These are phyloP conservation scores for Aegilops tauschii DNA, from an alignment of 176 grass and related monocot species.

Conservation along the genomic window DNA sequence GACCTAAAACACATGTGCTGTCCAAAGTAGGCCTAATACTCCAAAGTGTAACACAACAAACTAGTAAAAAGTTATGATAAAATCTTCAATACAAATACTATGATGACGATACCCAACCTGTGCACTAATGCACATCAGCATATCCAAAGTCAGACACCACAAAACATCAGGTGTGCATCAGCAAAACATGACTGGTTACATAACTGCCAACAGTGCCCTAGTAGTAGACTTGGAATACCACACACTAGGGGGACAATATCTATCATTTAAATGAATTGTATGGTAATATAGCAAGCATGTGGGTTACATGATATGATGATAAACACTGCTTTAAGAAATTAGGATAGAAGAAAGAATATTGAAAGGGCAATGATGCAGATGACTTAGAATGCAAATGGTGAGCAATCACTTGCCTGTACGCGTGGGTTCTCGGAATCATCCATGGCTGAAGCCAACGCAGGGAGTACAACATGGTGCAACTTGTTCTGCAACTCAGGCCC, in stretches of 20 bases:
- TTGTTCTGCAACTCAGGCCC: conserved; percentile 92
- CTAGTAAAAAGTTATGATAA: neutral
- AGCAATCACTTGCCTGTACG: conserved; percentile 68
- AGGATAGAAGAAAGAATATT: neutral
- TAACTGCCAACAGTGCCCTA: neutral
- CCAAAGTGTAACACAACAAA: neutral
- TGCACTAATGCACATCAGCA: neutral
- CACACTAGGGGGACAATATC: neutral
- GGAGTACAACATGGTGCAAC: conserved; percentile 71
- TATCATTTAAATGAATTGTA: neutral
- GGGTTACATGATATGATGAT: neutral
- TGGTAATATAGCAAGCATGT: neutral
- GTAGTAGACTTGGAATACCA: neutral
- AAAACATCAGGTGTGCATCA: neutral
- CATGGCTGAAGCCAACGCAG: conserved; percentile 81
- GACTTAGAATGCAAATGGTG: neutral
- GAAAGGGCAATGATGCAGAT: conserved; percentile 11
- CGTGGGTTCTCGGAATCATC: conserved; percentile 96
- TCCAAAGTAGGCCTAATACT: neutral
- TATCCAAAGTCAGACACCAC: neutral
- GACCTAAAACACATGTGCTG: neutral
- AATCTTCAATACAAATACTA: neutral
- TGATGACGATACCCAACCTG: neutral
- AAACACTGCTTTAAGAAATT: conserved; percentile 6
- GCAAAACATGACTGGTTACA: neutral